Evolutionary conservation across 1,284 basidiomycete genomes (phyloP).

Genomic region (Sporisorium scitamineum): DNA sequence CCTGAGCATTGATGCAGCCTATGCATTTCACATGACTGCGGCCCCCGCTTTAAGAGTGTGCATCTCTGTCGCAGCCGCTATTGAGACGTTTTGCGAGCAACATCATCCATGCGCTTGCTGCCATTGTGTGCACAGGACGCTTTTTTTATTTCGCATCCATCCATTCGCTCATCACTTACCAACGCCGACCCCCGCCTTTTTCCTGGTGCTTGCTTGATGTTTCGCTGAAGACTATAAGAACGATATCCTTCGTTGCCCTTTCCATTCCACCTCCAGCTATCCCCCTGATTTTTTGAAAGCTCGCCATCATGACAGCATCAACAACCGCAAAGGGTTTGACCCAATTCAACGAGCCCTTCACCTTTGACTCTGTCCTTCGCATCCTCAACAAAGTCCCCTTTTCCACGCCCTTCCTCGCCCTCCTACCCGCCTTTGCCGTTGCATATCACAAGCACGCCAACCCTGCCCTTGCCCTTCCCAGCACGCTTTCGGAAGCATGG

Average conservation of each 20-base stretch:
- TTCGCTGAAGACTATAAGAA: too few species aligned
- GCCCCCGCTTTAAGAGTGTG: not conserved
- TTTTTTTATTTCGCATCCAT: too few species aligned
- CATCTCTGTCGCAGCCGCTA: not conserved
- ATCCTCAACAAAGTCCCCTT: slow-evolving; percentile 57
- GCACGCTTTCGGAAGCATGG: slow-evolving; percentile 15
- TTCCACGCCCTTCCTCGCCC: slow-evolving; percentile 55
- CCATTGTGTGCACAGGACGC: too few species aligned
- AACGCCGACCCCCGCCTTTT: slow-evolving; percentile 2
- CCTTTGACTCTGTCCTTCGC: slow-evolving; percentile 52
- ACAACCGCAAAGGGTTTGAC: slow-evolving; percentile 18
- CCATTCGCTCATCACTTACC: not conserved
- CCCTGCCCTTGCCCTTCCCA: slow-evolving; percentile 6
- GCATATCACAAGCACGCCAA: slow-evolving; percentile 46
- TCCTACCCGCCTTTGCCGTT: slow-evolving; percentile 56
- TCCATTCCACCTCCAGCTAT: not conserved
- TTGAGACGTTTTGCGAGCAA: slow-evolving; percentile 21
- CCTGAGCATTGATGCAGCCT: not conserved
- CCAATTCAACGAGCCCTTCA: slow-evolving; percentile 51
- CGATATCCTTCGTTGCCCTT: too few species aligned
- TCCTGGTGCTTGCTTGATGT: too few species aligned
- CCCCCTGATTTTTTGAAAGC: not conserved
- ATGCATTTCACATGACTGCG: slow-evolving; percentile 24
- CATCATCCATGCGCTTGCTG: slow-evolving; percentile 18
- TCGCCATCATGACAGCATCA: slow-evolving; percentile 16